Percentiles rank a stretch among this genome's conserved stretches.
Conservation (phyloP, 164 flowering plant genomes). For the Vitis amurensis region DNA sequence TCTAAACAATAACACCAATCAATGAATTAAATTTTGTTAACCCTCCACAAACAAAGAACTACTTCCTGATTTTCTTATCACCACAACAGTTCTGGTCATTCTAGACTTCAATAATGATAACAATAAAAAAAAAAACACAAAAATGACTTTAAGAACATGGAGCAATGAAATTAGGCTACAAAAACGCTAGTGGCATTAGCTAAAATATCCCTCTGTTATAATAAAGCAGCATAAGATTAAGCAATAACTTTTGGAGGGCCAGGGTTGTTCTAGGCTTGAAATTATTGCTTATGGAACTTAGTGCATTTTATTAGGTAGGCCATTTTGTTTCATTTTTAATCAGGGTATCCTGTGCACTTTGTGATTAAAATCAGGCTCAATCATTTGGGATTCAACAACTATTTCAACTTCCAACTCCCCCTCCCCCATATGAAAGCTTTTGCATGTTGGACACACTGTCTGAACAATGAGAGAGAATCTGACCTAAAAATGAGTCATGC, state of each 20-base stretch:
- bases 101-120: too few relatives aligned
- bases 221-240: too few relatives aligned
- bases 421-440: neutral
- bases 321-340: neutral
- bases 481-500: neutral
- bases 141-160: too few relatives aligned
- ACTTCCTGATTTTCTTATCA: too few relatives aligned
- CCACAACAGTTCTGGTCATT: too few relatives aligned
- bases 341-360: neutral
- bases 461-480: neutral
- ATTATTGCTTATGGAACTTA: neutral
- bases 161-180: too few relatives aligned
- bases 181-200: too few relatives aligned
- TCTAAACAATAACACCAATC: too few relatives aligned
- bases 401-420: constrained; percentile 11
- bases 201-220: too few relatives aligned
- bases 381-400: constrained; percentile 14
- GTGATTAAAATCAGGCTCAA: constrained; percentile 12
- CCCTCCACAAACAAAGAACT: too few relatives aligned
- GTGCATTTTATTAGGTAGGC: constrained; percentile 7
- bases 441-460: neutral
- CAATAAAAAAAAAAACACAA: too few relatives aligned
- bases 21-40: too few relatives aligned
- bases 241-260: neutral
- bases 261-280: neutral